Conservation (phyloP, 176 grass and related monocot genomes). For the Triticum timopheevii region DNA sequence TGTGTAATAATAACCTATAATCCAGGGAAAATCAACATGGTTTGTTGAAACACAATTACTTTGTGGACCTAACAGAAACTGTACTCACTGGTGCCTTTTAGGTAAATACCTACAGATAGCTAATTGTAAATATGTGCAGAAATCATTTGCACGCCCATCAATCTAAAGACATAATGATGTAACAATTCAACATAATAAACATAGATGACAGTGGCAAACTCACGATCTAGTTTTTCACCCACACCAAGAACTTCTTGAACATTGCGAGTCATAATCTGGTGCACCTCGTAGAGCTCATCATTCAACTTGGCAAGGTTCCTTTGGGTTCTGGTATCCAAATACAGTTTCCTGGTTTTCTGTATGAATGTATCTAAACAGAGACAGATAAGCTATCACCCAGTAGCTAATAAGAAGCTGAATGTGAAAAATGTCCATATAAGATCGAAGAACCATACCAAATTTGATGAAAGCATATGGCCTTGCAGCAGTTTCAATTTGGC, state of each 20-base stretch:
- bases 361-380: conserved; percentile 82
- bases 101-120: neutral
- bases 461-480: conserved; percentile 98
- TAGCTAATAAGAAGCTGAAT: conserved; percentile 11
- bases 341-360: conserved; percentile 94
- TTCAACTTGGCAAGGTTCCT: conserved; percentile 91
- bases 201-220: conserved; percentile 34
- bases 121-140: conserved; percentile 9
- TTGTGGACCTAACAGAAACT: neutral
- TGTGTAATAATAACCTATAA: neutral
- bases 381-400: conserved; percentile 9
- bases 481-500: conserved; percentile 93
- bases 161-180: neutral
- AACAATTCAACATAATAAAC: conserved; percentile 4
- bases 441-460: conserved; percentile 59
- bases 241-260: conserved; percentile 98
- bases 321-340: conserved; percentile 91
- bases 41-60: neutral
- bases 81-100: neutral
- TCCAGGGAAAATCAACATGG: neutral
- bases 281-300: conserved; percentile 93
- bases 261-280: conserved; percentile 97
- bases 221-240: conserved; percentile 88
- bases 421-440: conserved; percentile 7
- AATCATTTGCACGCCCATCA: neutral